Percentiles rank a stretch among this genome's conserved stretches.
These are phyloP conservation scores for Sporothrix variecibatus DNA, from an alignment of 2,329 filamentous ascomycete genomes.

Conservation along the genomic window DNA sequence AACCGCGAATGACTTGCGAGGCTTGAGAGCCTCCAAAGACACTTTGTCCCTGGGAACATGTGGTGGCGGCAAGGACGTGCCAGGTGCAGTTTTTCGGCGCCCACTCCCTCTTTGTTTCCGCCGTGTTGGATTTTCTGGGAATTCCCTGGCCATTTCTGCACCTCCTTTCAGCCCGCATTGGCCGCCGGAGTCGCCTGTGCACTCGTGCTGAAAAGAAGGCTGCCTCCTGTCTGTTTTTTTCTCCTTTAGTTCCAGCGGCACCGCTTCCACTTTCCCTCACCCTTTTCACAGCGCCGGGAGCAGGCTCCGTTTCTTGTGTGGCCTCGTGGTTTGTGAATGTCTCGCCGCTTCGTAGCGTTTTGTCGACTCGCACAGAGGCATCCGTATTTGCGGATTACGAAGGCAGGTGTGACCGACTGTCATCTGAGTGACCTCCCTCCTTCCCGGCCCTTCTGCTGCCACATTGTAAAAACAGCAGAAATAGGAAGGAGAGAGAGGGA, in stretches of 20 bases:
- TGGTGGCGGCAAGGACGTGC: constrained; percentile 5
- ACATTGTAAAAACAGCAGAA: neutral
- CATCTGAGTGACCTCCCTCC: neutral
- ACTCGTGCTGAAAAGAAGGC: neutral
- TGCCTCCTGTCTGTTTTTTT: neutral
- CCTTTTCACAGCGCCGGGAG: neutral
- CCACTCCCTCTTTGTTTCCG: constrained; percentile 1
- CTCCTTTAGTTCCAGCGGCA: neutral
- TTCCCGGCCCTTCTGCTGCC: neutral
- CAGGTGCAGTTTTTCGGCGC: neutral
- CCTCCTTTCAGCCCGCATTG: neutral
- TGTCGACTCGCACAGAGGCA: neutral
- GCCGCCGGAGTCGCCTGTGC: constrained; percentile 3
- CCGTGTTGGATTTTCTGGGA: neutral
- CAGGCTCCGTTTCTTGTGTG: neutral
- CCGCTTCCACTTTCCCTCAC: neutral
- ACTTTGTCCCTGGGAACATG: neutral
- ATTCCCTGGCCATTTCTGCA: neutral
- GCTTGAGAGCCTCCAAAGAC: neutral
- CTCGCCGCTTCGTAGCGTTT: neutral
- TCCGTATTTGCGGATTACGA: neutral
- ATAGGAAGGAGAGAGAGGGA: neutral
- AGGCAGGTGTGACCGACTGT: constrained; percentile 1
- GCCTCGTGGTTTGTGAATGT: neutral
- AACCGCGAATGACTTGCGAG: neutral